Conservation (phyloP, 257 asterid genomes). For the Fraxinus pennsylvanica region DNA sequence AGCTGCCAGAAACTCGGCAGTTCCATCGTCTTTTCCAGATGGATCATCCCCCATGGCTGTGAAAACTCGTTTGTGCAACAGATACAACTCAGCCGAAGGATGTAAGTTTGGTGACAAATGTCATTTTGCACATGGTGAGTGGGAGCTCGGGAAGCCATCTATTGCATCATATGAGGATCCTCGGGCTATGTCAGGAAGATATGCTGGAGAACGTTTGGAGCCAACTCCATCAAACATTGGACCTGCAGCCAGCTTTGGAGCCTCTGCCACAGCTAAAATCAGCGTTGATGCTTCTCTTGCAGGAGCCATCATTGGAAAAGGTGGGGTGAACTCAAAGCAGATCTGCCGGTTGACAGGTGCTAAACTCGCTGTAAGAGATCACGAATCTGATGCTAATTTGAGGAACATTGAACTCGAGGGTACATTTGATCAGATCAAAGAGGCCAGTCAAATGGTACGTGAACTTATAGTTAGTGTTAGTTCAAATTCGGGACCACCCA, state of each 20-base stretch:
- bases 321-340: constrained; percentile 76
- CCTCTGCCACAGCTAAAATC: constrained; percentile 74
- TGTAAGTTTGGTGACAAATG: constrained; percentile 83
- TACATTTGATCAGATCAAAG: constrained; percentile 70
- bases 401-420: constrained; percentile 82
- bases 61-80: constrained; percentile 74
- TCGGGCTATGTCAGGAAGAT: constrained; percentile 50
- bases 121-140: constrained; percentile 72
- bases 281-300: constrained; percentile 77
- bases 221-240: constrained; percentile 41
- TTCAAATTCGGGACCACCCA: constrained; percentile 40
- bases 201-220: constrained; percentile 48
- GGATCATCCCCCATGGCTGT: constrained; percentile 53
- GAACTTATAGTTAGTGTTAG: constrained; percentile 59
- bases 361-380: constrained; percentile 67
- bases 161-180: constrained; percentile 53
- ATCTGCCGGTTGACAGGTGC: constrained; percentile 72
- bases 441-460: constrained; percentile 80
- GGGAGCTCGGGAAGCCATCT: constrained; percentile 69
- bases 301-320: constrained; percentile 73
- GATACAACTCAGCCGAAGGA: constrained; percentile 65
- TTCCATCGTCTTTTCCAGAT: constrained; percentile 57
- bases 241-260: constrained; percentile 61
- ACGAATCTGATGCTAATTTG: constrained; percentile 59
- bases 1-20: constrained; percentile 41